A percentile compares a stretch with the other conserved stretches of the same genome.
phyloP scores from a whole-genome alignment of 2,329 filamentous ascomycete species.

The Cladosporium austrohemisphaericum region DNA sequence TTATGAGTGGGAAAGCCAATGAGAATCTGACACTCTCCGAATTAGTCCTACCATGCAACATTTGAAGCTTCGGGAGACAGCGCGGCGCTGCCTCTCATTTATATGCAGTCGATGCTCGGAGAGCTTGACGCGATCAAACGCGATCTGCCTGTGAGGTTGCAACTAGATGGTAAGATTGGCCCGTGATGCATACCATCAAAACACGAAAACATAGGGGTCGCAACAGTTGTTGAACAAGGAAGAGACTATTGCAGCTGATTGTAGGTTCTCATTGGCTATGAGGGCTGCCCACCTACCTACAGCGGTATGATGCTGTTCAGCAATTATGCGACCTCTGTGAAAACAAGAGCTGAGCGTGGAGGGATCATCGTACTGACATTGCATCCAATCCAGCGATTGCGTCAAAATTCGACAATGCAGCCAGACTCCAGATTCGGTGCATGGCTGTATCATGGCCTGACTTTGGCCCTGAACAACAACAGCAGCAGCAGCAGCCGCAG shows the following conservation, averaged over 20 bases:
- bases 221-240: too few relatives aligned
- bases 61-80: not conserved
- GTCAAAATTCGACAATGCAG: not conserved
- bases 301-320: too few relatives aligned
- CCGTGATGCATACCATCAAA: too few relatives aligned
- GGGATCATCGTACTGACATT: too few relatives aligned
- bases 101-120: not conserved
- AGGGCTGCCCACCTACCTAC: too few relatives aligned
- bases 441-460: not conserved
- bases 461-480: not conserved
- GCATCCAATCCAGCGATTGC: too few relatives aligned
- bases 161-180: not conserved
- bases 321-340: too few relatives aligned
- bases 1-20: not conserved
- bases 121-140: not conserved
- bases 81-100: not conserved
- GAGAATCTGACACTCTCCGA: not conserved
- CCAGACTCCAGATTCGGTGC: not conserved
- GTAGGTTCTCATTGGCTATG: too few relatives aligned
- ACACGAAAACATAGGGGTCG: too few relatives aligned
- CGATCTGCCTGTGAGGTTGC: not conserved
- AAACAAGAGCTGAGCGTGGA: too few relatives aligned
- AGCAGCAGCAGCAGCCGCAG: too few relatives aligned
- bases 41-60: not conserved
- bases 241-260: too few relatives aligned